Percentiles rank a stretch among this genome's conserved stretches.
These are phyloP conservation scores for Curvularia spicifera DNA, from an alignment of 2,329 filamentous ascomycete genomes.

Conservation along the genomic window DNA sequence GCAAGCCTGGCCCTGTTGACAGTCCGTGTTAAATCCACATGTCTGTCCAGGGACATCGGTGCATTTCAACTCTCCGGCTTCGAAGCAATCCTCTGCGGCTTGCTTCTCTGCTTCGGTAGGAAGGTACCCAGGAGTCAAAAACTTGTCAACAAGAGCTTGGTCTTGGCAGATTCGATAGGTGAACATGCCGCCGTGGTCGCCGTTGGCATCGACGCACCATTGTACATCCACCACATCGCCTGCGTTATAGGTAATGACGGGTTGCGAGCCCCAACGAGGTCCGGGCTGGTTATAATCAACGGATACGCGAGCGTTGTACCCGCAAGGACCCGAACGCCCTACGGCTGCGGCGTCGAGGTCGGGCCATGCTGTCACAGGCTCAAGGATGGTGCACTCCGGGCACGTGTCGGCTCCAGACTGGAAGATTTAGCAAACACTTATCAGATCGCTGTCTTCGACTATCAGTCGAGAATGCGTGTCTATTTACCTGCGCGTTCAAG, in stretches of 20 bases:
- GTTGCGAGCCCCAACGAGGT: conserved; percentile 36
- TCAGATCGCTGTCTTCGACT: too few species aligned
- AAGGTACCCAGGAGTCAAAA: conserved; percentile 39
- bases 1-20: conserved; percentile 37
- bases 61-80: conserved; percentile 36
- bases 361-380: conserved; percentile 45
- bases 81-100: conserved; percentile 43
- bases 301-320: conserved; percentile 46
- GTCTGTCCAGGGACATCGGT: conserved; percentile 42
- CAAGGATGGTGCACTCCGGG: conserved; percentile 45
- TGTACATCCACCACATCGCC: conserved; percentile 42
- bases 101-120: conserved; percentile 46
- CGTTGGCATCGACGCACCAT: conserved; percentile 46
- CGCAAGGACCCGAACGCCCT: conserved; percentile 43
- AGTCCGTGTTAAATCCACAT: conserved; percentile 42
- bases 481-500: conserved; percentile 38
- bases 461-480: neutral
- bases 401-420: conserved; percentile 41
- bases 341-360: conserved; percentile 37
- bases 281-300: conserved; percentile 47
- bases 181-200: conserved; percentile 47
- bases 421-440: neutral
- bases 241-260: conserved; percentile 39
- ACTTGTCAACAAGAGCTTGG: conserved; percentile 41
- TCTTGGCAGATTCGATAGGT: conserved; percentile 45